Conservation (phyloP, 192 early-diverging fungal species). For the Coemansia pectinata region DNA sequence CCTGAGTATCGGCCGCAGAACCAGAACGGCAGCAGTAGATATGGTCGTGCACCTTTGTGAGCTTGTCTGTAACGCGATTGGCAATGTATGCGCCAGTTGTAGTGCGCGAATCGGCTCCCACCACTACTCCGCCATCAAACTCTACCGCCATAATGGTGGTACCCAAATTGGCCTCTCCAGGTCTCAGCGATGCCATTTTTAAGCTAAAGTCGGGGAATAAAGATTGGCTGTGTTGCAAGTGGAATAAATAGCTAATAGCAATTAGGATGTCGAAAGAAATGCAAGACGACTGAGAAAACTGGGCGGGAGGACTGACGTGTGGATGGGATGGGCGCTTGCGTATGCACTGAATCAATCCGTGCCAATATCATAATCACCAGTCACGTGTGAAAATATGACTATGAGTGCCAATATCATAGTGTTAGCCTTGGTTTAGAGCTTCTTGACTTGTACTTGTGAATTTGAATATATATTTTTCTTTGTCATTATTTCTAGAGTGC, state of each 20-base stretch:
- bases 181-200: conserved; percentile 67
- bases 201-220: background rate
- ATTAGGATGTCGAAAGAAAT: background rate
- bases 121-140: conserved; percentile 88
- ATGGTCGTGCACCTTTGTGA: conserved; percentile 91
- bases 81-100: conserved; percentile 95
- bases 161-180: conserved; percentile 94
- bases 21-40: conserved; percentile 99
- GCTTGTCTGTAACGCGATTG: conserved; percentile 98
- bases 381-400: conserved; percentile 3
- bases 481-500: background rate
- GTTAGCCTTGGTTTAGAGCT: background rate
- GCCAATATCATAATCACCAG: conserved; percentile 2
- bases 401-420: background rate
- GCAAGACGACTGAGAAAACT: background rate
- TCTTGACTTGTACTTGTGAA: background rate
- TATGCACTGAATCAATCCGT: background rate
- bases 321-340: conserved; percentile 5
- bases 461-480: background rate
- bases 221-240: background rate
- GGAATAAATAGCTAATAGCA: background rate
- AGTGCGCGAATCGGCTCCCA: conserved; percentile 97
- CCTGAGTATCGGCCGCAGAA: conserved; percentile 97
- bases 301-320: background rate
- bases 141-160: conserved; percentile 97